A percentile compares a stretch with the other conserved stretches of the same genome.
Evolutionary conservation across 192 early-diverging fungal genomes (phyloP).

Genomic region (Phlyctochytrium bullatum): DNA sequence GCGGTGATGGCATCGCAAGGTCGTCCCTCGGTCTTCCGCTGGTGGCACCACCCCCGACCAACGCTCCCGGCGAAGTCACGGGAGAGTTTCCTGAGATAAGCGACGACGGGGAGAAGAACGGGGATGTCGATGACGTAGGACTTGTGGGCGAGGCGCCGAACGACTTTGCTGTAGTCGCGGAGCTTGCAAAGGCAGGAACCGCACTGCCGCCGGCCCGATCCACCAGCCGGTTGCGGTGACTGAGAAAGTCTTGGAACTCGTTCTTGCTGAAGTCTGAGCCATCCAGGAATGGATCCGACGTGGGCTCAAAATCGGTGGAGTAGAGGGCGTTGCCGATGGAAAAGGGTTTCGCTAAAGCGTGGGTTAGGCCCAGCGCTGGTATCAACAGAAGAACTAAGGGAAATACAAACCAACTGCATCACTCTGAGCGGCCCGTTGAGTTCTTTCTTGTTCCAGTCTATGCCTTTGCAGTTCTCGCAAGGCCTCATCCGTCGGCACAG

Average conservation of each 20-base stretch:
- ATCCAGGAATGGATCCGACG: too few relatives aligned
- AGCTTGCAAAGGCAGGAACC: constrained; percentile 8
- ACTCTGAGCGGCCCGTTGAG: too few relatives aligned
- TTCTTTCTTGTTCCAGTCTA: background rate
- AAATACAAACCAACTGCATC: too few relatives aligned
- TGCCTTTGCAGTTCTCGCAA: background rate
- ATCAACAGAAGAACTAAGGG: background rate
- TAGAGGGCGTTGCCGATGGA: constrained; percentile 1
- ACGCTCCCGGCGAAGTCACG: background rate
- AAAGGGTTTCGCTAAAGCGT: background rate
- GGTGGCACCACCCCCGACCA: too few relatives aligned
- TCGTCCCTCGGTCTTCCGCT: constrained; percentile 3
- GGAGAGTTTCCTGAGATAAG: background rate
- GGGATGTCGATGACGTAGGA: background rate
- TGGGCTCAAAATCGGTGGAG: background rate
- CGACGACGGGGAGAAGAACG: background rate
- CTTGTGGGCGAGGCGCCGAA: background rate
- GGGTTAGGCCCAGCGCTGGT: background rate
- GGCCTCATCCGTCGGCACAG: constrained; percentile 34
- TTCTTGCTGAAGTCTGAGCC: constrained; percentile 2
- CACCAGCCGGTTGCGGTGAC: constrained; percentile 30
- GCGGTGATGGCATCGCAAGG: constrained; percentile 6
- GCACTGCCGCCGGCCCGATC: background rate
- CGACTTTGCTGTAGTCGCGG: too few relatives aligned
- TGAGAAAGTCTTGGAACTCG: constrained; percentile 43